Evolutionary conservation across 768 basidiomycete genomes (phyloP).

Genomic region (Pleurotus tuber-regium): DNA sequence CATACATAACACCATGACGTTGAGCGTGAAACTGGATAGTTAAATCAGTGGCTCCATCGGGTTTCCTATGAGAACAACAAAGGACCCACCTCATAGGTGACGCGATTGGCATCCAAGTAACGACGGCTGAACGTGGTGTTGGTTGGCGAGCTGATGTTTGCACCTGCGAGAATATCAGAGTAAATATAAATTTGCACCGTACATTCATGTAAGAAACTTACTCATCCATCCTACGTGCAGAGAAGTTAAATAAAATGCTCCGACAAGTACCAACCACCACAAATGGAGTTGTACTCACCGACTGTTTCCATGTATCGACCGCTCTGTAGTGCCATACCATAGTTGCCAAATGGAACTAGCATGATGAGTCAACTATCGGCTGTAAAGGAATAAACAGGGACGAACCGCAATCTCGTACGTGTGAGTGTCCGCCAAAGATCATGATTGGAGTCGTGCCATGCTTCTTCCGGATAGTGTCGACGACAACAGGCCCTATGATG

Average conservation of each 20-base stretch:
- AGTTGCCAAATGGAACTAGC: constrained; percentile 61
- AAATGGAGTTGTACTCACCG: constrained; percentile 42
- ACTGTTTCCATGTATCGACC: constrained; percentile 93
- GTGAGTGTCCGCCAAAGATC: constrained; percentile 80
- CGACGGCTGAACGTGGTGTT: constrained; percentile 65
- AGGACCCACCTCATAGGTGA: constrained; percentile 59
- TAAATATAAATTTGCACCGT: too few species aligned
- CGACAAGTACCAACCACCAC: too few species aligned
- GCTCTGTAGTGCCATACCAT: constrained; percentile 77
- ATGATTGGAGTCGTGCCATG: constrained; percentile 79
- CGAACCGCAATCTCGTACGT: constrained; percentile 77
- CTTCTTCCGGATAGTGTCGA: constrained; percentile 66
- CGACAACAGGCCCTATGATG: constrained; percentile 62
- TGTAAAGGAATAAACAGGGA: constrained; percentile 14
- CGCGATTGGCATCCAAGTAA: constrained; percentile 77
- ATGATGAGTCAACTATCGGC: not conserved
- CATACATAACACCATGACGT: constrained; percentile 48
- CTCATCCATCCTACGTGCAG: constrained; percentile 60
- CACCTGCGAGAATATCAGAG: constrained; percentile 40
- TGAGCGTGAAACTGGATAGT: constrained; percentile 71
- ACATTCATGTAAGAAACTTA: constrained; percentile 33
- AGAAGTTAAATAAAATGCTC: not conserved
- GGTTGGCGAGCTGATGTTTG: constrained; percentile 41
- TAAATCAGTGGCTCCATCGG: too few species aligned
- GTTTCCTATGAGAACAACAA: constrained; percentile 2